These are phyloP conservation scores for Umbelopsis isabellina DNA, from an alignment of 192 early-diverging fungal species.

Conservation along the genomic window DNA sequence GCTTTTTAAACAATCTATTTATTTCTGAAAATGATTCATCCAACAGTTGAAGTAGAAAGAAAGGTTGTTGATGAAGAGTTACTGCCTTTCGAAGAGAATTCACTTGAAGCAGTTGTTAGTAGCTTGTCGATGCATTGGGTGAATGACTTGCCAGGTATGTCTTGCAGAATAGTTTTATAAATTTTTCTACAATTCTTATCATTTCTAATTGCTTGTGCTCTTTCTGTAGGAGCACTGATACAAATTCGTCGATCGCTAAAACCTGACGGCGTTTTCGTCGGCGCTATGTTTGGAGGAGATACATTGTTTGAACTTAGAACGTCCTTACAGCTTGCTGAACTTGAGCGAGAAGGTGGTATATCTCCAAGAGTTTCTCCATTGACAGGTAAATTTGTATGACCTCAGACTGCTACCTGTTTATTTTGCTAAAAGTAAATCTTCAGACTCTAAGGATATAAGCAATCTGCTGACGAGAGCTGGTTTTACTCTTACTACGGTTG, in stretches of 20 bases:
- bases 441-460: slow-evolving; percentile 76
- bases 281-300: slow-evolving; percentile 93
- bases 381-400: slow-evolving; percentile 56
- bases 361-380: slow-evolving; percentile 90
- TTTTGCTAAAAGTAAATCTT: background rate
- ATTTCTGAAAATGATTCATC: background rate
- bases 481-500: slow-evolving; percentile 89
- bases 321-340: slow-evolving; percentile 87
- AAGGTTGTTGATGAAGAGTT: slow-evolving; percentile 85
- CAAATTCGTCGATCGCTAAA: slow-evolving; percentile 82
- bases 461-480: slow-evolving; percentile 80
- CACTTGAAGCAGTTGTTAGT: slow-evolving; percentile 87
- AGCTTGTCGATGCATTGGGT: slow-evolving; percentile 93
- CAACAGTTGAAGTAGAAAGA: slow-evolving; percentile 71
- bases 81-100: slow-evolving; percentile 80
- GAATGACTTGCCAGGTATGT: slow-evolving; percentile 85
- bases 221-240: slow-evolving; percentile 66
- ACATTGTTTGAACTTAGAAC: slow-evolving; percentile 96
- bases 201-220: background rate
- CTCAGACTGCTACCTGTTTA: background rate
- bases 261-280: slow-evolving; percentile 93
- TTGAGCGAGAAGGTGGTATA: slow-evolving; percentile 89
- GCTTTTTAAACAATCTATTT: background rate
- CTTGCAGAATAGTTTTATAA: background rate
- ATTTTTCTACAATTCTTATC: background rate